These are phyloP conservation scores for Debaryomyces castellii DNA, from an alignment of 805 yeast species.

Conservation along the genomic window DNA sequence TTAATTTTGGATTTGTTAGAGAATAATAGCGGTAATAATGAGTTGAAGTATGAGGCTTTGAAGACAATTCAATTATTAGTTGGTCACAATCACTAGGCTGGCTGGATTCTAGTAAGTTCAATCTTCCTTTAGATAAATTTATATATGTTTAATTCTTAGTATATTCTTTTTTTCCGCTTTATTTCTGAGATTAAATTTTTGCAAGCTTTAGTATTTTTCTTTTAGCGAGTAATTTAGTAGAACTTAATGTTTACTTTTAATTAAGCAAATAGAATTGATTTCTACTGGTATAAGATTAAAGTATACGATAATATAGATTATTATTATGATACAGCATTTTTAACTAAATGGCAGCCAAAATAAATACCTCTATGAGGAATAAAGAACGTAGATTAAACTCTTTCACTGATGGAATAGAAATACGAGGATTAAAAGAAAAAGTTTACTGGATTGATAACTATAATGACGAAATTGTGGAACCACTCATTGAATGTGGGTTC, in stretches of 20 bases:
- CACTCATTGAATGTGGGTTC: conserved; percentile 59
- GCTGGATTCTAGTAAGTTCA: background rate
- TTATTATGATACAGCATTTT: conserved; percentile 5
- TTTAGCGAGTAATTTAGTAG: background rate
- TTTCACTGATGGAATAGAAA: conserved; percentile 17
- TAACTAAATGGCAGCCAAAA: conserved; percentile 9
- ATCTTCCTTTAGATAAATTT: background rate
- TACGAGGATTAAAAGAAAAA: conserved; percentile 7
- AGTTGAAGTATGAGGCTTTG: conserved; percentile 91
- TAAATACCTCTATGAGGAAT: conserved; percentile 15
- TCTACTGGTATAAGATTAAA: background rate
- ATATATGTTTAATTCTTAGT: background rate
- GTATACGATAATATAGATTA: background rate
- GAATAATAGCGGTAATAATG: conserved; percentile 67
- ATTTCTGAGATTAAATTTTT: background rate
- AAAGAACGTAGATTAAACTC: conserved; percentile 21
- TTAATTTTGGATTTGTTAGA: conserved; percentile 81
- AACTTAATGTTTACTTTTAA: background rate
- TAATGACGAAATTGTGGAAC: conserved; percentile 8
- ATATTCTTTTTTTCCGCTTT: background rate
- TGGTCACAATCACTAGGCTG: conserved; percentile 63
- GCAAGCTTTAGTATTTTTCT: no score
- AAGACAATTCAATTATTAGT: conserved; percentile 94
- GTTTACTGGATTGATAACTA: conserved; percentile 8
- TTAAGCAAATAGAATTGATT: no score